phyloP scores from a whole-genome alignment of 2,329 filamentous ascomycete genomes.

The Venturia effusa region DNA sequence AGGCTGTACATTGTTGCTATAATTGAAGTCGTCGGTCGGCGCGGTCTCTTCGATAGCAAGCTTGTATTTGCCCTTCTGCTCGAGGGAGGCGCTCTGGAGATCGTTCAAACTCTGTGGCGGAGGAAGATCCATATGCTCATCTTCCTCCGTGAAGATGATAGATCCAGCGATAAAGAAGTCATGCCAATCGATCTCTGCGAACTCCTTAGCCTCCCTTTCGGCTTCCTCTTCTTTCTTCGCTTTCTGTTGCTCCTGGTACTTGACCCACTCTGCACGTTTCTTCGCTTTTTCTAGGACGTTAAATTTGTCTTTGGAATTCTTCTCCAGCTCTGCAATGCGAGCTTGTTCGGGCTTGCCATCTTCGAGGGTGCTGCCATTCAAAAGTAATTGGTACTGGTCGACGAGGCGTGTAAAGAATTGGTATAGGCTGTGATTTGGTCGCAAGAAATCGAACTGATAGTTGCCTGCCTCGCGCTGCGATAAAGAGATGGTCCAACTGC shows the following conservation, averaged over 20 bases:
- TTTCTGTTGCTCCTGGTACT: constrained; percentile 75
- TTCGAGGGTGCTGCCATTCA: constrained; percentile 57
- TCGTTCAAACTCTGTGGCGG: constrained; percentile 84
- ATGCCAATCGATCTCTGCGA: constrained; percentile 93
- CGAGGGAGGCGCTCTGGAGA: constrained; percentile 84
- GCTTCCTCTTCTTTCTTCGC: constrained; percentile 80
- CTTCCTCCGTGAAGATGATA: constrained; percentile 79
- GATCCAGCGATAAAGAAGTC: constrained; percentile 96
- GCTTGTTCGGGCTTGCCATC: constrained; percentile 62
- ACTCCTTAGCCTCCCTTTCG: constrained; percentile 64
- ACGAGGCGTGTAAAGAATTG: constrained; percentile 89
- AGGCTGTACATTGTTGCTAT: constrained; percentile 23
- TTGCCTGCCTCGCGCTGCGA: constrained; percentile 83
- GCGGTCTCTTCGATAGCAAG: constrained; percentile 91
- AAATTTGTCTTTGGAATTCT: constrained; percentile 69
- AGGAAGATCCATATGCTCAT: constrained; percentile 77
- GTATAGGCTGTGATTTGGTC: constrained; percentile 90
- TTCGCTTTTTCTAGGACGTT: constrained; percentile 70
- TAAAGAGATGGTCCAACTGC: constrained; percentile 80
- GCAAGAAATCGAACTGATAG: constrained; percentile 91
- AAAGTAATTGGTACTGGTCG: constrained; percentile 80
- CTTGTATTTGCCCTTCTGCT: constrained; percentile 87
- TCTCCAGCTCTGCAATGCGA: constrained; percentile 60
- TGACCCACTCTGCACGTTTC: constrained; percentile 77
- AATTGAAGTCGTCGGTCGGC: constrained; percentile 46